Base-by-base conservation (phyloP, 2,329 filamentous ascomycete species). In the Monosporascus sp. region DNA sequence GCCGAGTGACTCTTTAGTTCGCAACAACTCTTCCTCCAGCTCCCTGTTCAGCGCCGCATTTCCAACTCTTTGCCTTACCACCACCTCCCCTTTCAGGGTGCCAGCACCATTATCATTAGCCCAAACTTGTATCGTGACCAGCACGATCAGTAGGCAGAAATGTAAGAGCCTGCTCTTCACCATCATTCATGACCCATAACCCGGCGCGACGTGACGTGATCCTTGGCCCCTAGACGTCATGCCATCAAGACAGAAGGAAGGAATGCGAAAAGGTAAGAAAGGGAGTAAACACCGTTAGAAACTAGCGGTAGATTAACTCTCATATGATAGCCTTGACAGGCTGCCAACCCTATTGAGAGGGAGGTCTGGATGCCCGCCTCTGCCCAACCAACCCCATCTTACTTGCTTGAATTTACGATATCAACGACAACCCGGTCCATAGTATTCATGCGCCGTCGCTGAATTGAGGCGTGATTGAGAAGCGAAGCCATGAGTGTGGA, bases 161-260 rank as follows among this genome's bases (percentile, higher is more conserved):
- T 56, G 57, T 58, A 66, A 60, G 56, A 68, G 59, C 63, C 64
- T 54, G 65, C 61, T 65, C 62, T 60, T 60, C 57, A 59, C 55
- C 65, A 67, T 68, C 49, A 50, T 63, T 65, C 60, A 63, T 58
- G 50, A 56, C 54, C 64, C 65, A 68, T 65, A 57, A 51, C 55
- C 55, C 9, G 11, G 24, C 54, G 55, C 56, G 51, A 56, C 48
- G 9, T 35, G 31, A 35, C 38, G 37, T 43, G 55, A 48, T 53
- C 9, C 39, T 43, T 18, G 18, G 11, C 2, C 18, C 39, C 20
- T 18, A 38, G 38, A 46, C 27, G 24, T 7, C 20, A 8, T 35
- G 9, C 44, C 24, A 37, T 37, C 24, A 37, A 37, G 39, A 20
- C 37, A 37, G n/a, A 31, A 46, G 43, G 22, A 27, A 17, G 43